phyloP scores from a whole-genome alignment of 2,329 filamentous ascomycete genomes.

The Fusarium hostae region DNA sequence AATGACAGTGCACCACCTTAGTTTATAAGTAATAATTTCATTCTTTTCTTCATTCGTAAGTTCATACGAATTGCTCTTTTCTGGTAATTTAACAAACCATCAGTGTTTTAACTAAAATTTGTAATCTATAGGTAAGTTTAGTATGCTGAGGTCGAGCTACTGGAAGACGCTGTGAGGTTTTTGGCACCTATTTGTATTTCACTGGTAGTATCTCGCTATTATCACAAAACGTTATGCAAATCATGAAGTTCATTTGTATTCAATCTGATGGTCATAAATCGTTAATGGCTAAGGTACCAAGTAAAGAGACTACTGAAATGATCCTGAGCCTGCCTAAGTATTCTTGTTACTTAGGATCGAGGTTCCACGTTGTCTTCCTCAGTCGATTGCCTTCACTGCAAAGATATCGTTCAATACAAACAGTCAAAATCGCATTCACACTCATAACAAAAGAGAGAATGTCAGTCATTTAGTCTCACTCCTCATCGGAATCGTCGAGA shows the following conservation, averaged over 20 bases:
- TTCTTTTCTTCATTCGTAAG: no score
- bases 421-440: neutral
- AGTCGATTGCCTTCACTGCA: neutral
- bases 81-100: no score
- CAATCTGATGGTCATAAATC: constrained; percentile 5
- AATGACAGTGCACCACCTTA: neutral
- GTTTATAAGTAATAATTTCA: neutral
- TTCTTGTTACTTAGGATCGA: neutral
- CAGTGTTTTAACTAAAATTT: no score
- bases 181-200: neutral
- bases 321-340: neutral
- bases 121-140: no score
- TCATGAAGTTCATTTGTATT: neutral
- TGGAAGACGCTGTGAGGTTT: neutral
- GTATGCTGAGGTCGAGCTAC: neutral
- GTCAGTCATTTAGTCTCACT: neutral
- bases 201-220: neutral
- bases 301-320: neutral
- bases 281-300: neutral
- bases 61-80: no score
- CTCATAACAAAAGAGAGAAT: no score
- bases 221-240: neutral
- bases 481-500: constrained; percentile 29
- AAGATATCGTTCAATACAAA: neutral
- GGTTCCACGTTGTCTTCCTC: neutral